Conservation (phyloP, 192 early-diverging fungal genomes). For the Gryganskiella cystojenkinii region DNA sequence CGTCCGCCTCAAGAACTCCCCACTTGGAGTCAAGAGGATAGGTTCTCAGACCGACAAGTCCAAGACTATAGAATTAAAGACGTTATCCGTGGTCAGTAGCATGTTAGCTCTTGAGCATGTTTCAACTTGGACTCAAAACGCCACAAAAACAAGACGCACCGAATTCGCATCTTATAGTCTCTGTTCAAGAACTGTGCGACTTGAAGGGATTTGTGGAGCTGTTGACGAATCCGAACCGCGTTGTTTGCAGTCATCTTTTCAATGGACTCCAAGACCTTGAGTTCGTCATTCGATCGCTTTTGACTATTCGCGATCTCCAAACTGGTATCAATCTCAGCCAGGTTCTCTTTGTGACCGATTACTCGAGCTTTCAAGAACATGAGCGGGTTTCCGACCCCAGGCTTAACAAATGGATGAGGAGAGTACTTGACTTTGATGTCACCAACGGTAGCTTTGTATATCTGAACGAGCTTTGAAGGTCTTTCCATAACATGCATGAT, state of each 20-base stretch:
- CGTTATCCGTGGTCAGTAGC: neutral
- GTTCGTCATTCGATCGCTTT: neutral
- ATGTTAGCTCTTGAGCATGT: neutral
- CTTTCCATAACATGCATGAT: slow-evolving; percentile 35
- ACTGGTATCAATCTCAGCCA: slow-evolving; percentile 16
- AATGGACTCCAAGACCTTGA: neutral
- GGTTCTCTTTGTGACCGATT: slow-evolving; percentile 6
- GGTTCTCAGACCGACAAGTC: slow-evolving; percentile 9
- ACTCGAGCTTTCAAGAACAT: slow-evolving; percentile 13
- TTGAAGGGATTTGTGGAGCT: slow-evolving; percentile 10
- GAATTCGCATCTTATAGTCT: slow-evolving; percentile 41
- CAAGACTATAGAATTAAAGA: slow-evolving; percentile 15
- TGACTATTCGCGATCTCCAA: neutral
- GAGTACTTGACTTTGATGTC: too few species aligned
- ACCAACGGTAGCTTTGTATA: too few species aligned
- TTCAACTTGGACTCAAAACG: neutral
- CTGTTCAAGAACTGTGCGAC: slow-evolving; percentile 23
- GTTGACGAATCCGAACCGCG: slow-evolving; percentile 8
- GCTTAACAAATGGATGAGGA: too few species aligned
- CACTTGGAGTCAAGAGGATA: slow-evolving; percentile 7
- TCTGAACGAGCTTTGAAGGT: slow-evolving; percentile 24
- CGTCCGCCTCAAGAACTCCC: slow-evolving; percentile 15
- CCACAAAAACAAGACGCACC: slow-evolving; percentile 5
- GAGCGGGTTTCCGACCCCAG: neutral
- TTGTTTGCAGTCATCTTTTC: slow-evolving; percentile 23